phyloP scores from a whole-genome alignment of 257 asterid genomes.

The Capsicum chinense region DNA sequence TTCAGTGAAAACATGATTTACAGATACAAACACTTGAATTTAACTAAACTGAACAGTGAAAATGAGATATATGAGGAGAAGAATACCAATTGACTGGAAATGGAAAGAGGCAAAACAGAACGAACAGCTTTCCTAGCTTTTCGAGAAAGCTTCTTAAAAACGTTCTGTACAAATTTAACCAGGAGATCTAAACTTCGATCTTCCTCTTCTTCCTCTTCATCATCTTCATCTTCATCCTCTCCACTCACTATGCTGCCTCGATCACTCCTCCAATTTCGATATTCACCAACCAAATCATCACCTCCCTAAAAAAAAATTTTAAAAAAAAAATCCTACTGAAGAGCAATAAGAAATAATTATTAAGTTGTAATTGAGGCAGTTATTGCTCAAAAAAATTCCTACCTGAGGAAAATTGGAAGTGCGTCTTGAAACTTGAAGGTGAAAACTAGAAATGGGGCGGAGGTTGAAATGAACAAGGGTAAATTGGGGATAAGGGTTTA shows the following conservation, averaged over 20 bases:
- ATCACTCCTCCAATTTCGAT: slow-evolving; percentile 54
- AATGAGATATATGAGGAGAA: neutral
- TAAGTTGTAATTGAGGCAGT: too few relatives aligned
- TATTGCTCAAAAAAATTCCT: neutral
- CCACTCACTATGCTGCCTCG: slow-evolving; percentile 58
- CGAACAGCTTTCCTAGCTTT: slow-evolving; percentile 89
- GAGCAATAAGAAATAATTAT: neutral
- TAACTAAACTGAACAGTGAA: neutral
- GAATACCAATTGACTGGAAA: slow-evolving; percentile 75
- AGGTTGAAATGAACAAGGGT: neutral
- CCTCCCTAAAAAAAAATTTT: slow-evolving; percentile 41
- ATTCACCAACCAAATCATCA: slow-evolving; percentile 38
- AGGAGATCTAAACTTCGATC: slow-evolving; percentile 87
- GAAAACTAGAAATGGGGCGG: neutral
- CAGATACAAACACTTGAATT: neutral
- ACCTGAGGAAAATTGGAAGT: slow-evolving; percentile 42
- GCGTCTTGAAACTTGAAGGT: slow-evolving; percentile 31
- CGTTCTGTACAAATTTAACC: slow-evolving; percentile 80
- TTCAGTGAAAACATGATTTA: neutral
- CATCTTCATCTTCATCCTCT: slow-evolving; percentile 64
- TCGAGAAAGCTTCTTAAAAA: slow-evolving; percentile 77
- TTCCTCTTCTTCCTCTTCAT: slow-evolving; percentile 80
- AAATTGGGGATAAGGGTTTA: neutral
- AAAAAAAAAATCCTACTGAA: neutral
- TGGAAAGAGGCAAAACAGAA: slow-evolving; percentile 78